Base-by-base conservation (phyloP, 2,329 filamentous ascomycete genomes). In the Cytospora schulzeri region DNA sequence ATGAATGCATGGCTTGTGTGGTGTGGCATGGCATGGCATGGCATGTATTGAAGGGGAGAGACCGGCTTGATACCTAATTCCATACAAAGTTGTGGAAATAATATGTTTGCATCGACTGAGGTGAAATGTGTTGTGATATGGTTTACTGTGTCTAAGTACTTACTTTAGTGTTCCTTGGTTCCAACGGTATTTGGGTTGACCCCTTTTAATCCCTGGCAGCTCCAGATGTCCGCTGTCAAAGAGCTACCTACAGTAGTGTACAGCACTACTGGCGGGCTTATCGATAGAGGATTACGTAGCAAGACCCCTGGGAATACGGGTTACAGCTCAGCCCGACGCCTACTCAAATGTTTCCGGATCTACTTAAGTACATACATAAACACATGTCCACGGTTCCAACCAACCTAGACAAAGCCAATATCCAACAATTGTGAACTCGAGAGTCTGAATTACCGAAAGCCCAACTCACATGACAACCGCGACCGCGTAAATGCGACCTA, bases 281-380 rank as follows among this genome's bases (percentile, higher is more conserved):
- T 65, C 64, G 64, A 65, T 65, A 65, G 17, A 22, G 45, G 33
- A 51, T 65, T 62, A 65, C 64, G 64, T 65, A 62, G 59, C 60
- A 33, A 33, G 60, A 63, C 60, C 64, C 60, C 60, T 59, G 38
- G 60, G 63, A 54, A 54, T 50, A 50, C 58, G 28, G 60, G 53
- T 28, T n/a, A 60, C 38, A 15, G 24, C 52, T 26, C 11, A 24
- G 11, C 45, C n/a, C n/a, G n/a, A 9, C n/a, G n/a, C 45, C 45
- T 24, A 48, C 45, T 48, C 19, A n/a, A 22, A 14, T 24, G 45
- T 19, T 48, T 24, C 45, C n/a, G 24, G 19, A 24, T n/a, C 45
- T 48, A 12, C 45, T 12, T 31, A 31, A 31, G 4, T 31, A 31
- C 29, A 31, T 31, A 9, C n/a, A 45, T 8, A 45, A 22, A 45